Evolutionary conservation across 805 yeast genomes (phyloP).

Genomic region (Teunomyces panamensis): DNA sequence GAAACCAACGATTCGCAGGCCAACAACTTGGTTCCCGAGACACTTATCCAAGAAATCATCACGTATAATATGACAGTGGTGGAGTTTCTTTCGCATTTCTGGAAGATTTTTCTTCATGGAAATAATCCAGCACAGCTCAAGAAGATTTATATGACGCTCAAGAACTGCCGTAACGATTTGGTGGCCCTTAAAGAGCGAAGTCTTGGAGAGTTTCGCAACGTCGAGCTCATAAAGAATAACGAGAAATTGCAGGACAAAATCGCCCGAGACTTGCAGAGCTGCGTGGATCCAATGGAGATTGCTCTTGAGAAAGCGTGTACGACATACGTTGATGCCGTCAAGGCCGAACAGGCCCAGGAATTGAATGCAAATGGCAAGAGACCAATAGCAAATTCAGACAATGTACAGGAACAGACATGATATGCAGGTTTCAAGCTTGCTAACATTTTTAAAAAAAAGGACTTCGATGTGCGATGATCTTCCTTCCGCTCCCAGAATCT

Average conservation of each 20-base stretch:
- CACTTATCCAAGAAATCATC: slow-evolving; percentile 31
- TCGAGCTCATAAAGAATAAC: slow-evolving; percentile 19
- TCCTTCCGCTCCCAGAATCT: background rate
- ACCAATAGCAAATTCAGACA: slow-evolving; percentile 17
- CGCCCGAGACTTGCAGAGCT: slow-evolving; percentile 28
- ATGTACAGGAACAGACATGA: background rate
- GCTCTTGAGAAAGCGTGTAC: slow-evolving; percentile 33
- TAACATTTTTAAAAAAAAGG: background rate
- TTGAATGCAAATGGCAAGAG: slow-evolving; percentile 30
- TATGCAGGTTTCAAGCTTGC: background rate
- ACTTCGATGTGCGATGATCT: background rate
- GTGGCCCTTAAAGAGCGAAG: slow-evolving; percentile 24
- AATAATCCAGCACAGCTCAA: slow-evolving; percentile 37
- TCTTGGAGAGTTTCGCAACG: slow-evolving; percentile 10
- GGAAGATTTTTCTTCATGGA: slow-evolving; percentile 37
- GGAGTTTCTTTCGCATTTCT: slow-evolving; percentile 43
- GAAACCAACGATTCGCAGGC: slow-evolving; percentile 10
- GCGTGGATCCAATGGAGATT: slow-evolving; percentile 29
- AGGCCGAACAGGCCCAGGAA: slow-evolving; percentile 10
- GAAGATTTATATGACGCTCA: slow-evolving; percentile 35
- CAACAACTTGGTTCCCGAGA: slow-evolving; percentile 34
- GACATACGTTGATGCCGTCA: slow-evolving; percentile 33
- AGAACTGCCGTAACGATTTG: slow-evolving; percentile 30
- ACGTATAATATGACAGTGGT: slow-evolving; percentile 38
- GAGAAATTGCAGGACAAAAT: slow-evolving; percentile 34